Percentiles rank a stretch among this genome's conserved stretches.
phyloP scores from a whole-genome alignment of 371 early-diverging fungal genomes.

The Nematocida sp. region DNA sequence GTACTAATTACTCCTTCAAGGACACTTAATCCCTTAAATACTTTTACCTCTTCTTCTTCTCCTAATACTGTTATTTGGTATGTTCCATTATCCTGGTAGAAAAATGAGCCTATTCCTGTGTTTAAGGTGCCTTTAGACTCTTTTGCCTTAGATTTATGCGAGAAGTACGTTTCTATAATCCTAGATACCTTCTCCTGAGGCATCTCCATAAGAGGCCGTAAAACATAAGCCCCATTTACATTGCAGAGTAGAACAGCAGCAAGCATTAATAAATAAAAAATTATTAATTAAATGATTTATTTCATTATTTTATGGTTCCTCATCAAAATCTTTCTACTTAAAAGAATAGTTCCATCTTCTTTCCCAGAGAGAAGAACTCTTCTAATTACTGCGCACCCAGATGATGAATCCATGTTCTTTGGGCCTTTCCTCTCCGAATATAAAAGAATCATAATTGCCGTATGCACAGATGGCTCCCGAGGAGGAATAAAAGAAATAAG shows the following conservation, averaged over 20 bases:
- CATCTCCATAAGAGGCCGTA: conserved; percentile 25
- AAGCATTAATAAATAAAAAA: conserved; percentile 46
- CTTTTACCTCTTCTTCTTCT: conserved; percentile 10
- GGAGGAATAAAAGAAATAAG: conserved; percentile 67
- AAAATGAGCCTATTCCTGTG: conserved; percentile 36
- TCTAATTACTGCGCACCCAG: conserved; percentile 88
- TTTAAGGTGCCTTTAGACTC: not conserved
- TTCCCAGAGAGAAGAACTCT: not conserved
- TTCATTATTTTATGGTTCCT: not conserved
- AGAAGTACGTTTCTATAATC: conserved; percentile 31
- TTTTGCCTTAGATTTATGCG: not conserved
- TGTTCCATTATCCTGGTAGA: conserved; percentile 49
- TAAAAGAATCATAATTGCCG: conserved; percentile 69
- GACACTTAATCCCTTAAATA: conserved; percentile 15
- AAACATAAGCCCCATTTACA: conserved; percentile 29
- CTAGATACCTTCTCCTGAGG: conserved; percentile 24
- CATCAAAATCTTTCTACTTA: not conserved
- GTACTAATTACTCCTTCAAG: conserved; percentile 30
- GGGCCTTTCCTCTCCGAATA: conserved; percentile 72
- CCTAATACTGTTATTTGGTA: conserved; percentile 18
- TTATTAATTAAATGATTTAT: not conserved
- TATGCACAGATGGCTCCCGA: conserved; percentile 72
- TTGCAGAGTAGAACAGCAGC: conserved; percentile 42
- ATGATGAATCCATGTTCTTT: conserved; percentile 99
- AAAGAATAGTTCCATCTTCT: no score